Percentiles rank a stretch among this genome's conserved stretches.
Conservation (phyloP, 1,284 basidiomycete genomes). For the Trichosporon faecale region DNA sequence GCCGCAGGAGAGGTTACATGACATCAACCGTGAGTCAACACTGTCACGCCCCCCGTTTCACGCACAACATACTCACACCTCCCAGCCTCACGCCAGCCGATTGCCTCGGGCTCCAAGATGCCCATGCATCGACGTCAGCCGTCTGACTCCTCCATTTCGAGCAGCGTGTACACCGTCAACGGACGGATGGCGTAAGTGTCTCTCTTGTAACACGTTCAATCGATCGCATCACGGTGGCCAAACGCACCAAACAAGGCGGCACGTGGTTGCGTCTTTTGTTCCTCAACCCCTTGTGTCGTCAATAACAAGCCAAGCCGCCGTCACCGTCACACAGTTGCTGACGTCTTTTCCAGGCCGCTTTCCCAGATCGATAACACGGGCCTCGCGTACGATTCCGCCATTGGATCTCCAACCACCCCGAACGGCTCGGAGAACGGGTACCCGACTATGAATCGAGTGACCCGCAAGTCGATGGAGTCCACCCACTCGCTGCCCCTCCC, state of each 20-base stretch:
- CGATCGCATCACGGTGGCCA: constrained; percentile 1
- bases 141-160: constrained; percentile 47
- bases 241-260: background rate
- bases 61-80: background rate
- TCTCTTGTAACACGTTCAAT: background rate
- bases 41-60: constrained; percentile 10
- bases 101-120: constrained; percentile 1
- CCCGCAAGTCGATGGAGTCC: constrained; percentile 47
- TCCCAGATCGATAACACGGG: constrained; percentile 36
- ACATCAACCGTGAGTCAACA: background rate
- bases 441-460: constrained; percentile 21
- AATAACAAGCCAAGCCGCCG: background rate
- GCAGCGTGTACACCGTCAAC: constrained; percentile 40
- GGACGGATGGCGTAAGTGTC: constrained; percentile 24
- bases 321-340: constrained; percentile 5
- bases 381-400: constrained; percentile 25
- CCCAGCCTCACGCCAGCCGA: background rate
- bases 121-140: constrained; percentile 41
- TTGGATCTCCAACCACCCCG: constrained; percentile 40
- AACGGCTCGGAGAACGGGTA: constrained; percentile 44
- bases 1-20: constrained; percentile 11
- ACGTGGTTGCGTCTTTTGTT: constrained; percentile 1
- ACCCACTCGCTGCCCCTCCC: constrained; percentile 41
- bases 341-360: constrained; percentile 32
- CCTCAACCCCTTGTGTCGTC: background rate